Evolutionary conservation across 163 green algal species (phyloP), one percentile per base, ranked within the genome.

Genomic region (Chloromonas sp.): DNA sequence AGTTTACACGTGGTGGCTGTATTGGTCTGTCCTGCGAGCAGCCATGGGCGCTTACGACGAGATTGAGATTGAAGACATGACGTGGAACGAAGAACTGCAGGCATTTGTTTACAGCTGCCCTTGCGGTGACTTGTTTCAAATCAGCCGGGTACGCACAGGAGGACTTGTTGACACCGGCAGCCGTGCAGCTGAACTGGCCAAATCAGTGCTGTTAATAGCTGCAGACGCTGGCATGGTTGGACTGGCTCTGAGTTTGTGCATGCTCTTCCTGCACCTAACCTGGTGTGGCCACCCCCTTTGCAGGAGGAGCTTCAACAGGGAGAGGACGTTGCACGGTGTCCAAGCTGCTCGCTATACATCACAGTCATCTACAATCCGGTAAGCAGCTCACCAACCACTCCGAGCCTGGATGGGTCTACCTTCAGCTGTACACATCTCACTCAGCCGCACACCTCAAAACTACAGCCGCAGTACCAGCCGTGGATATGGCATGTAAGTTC

Each of bases 61-160:
- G 84, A 91, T 99, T 0, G 97, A 99, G 82, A 98, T 99, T 70
- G 97, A 99, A 90, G 97, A 99, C 85, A 99, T 99, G 97, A 90
- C 95, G 1, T 99, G 96, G 95, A 94, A 94, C 86, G 95, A 97
- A 79, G 92, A 97, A 58, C 88, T 98, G 78, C 84, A 96, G 71
- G 96, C 93, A 0, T 99, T 95, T 90, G 98, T 96, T 0, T 99
- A 98, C 83, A 85, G 89, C 57, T 99, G 97, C 83, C 97, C 97
- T 3, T 99, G 97, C 87, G 97, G 97, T 3, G 97, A 99, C 90
- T 82, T 99, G 2, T 99, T 99, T 81, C 96, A 98, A 85, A 99
- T 99, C 79, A 97, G 94, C 0, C 83, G 96, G 86, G 96, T 97
- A 62, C 60, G 89, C 60, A 1, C 36, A 36, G 36, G 36, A 58